A percentile compares a stretch with the other conserved stretches of the same genome.
phyloP scores from a whole-genome alignment of 2,329 filamentous ascomycete species.

The Didymella arachidicola region DNA sequence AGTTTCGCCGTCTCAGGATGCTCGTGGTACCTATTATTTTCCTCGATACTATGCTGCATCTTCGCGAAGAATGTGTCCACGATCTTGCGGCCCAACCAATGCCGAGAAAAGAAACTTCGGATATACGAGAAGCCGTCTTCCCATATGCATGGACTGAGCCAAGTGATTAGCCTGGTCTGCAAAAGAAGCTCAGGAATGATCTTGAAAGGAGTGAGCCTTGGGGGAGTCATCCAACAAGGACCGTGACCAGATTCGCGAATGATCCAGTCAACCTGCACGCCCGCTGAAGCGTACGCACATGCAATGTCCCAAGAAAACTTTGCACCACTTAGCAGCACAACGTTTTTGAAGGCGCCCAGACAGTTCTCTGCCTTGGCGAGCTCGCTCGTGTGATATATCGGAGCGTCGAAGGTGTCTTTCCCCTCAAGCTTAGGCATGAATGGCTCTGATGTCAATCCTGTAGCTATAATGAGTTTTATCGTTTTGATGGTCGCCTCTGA shows the following conservation, averaged over 20 bases:
- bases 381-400: slow-evolving; percentile 66
- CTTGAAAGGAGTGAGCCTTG: slow-evolving; percentile 71
- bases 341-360: slow-evolving; percentile 46
- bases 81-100: slow-evolving; percentile 62
- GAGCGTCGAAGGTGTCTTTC: slow-evolving; percentile 59
- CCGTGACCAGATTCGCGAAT: slow-evolving; percentile 65
- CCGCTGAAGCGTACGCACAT: slow-evolving; percentile 61
- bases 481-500: slow-evolving; percentile 31
- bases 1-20: slow-evolving; percentile 53
- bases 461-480: slow-evolving; percentile 66
- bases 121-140: slow-evolving; percentile 67
- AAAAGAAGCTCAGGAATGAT: slow-evolving; percentile 71
- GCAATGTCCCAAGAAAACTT: slow-evolving; percentile 71
- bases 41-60: slow-evolving; percentile 61
- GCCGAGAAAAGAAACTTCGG: slow-evolving; percentile 65
- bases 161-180: slow-evolving; percentile 71
- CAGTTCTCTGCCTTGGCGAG: slow-evolving; percentile 55
- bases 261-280: slow-evolving; percentile 65
- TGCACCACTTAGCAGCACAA: slow-evolving; percentile 65
- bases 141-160: slow-evolving; percentile 79
- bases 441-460: slow-evolving; percentile 67
- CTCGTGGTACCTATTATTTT: slow-evolving; percentile 55
- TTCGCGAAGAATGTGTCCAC: slow-evolving; percentile 64
- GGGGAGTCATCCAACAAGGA: slow-evolving; percentile 65
- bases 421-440: slow-evolving; percentile 63